Base-by-base conservation (phyloP, 2,329 filamentous ascomycete species). In the Lithohypha guttulata region DNA sequence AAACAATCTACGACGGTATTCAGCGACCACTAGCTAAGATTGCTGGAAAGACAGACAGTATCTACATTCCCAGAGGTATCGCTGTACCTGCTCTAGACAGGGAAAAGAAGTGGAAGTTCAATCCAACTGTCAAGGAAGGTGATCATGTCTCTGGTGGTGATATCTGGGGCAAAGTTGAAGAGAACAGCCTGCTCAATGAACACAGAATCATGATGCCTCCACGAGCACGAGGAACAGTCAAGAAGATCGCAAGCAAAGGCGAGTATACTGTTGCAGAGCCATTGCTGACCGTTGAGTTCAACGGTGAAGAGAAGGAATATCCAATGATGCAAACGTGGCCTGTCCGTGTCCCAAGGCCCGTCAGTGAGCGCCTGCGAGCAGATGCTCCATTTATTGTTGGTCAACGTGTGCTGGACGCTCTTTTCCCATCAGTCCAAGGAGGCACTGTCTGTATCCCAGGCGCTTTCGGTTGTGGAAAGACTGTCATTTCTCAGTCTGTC, bases 321-420 rank as follows among this genome's bases (percentile, higher is more conserved):
- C 81, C 81, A 60, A 96, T 98, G 91, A 94, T 96, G 87, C 91
- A 98, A 67, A 78, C 79, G 51, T 98, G 91, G 91, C 91, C 91
- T 42, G 91, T 96, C 56, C 87, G 91, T 72, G 91, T 93, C 36
- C 87, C 91, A 42, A 80, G 91, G 55, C 91, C 91, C 20, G 80
- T 83, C 32, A 89, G 79, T 50, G 91, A 98, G 71, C 94, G 91
- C 70, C 75, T 93, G 51, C 79, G 84, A 38, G 86, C 89, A 54
- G 76, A 87, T 61, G 76, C 81, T 57, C 91, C 91, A 34, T 93
- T 98, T 59, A 79, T 98, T 55, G 91, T 98, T 60, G 91, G 91
- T 17, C 91, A 98, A 68, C 79, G 91, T 68, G 91, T 98, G 49
- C 72, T 98, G 52, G 91, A 98, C 61, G 84, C 91, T 48, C 77